Evolutionary conservation across 805 yeast species (phyloP).

Genomic region (Starmerella floricola): DNA sequence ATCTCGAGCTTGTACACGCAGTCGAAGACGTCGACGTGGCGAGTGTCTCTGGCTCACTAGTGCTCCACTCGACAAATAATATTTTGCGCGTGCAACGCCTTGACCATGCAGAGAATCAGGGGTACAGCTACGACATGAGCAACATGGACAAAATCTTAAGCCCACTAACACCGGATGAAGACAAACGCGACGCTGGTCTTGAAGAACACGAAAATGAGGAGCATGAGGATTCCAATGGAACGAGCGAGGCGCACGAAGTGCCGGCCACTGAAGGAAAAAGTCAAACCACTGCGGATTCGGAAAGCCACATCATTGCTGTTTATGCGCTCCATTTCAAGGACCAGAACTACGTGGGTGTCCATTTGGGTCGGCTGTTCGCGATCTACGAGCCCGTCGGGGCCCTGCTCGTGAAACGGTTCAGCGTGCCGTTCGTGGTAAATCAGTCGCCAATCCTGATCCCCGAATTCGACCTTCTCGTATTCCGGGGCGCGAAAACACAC

Average conservation of each 20-base stretch:
- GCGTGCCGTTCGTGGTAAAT: conserved; percentile 16
- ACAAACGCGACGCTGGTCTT: too few species aligned
- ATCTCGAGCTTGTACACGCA: background rate
- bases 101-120: background rate
- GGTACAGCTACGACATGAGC: background rate
- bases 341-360: conserved; percentile 28
- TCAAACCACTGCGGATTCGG: too few species aligned
- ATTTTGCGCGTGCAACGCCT: background rate
- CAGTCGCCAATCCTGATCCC: conserved; percentile 13
- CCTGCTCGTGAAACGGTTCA: conserved; percentile 12
- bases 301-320: background rate
- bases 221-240: too few species aligned
- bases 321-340: conserved; percentile 6
- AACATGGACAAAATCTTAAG: background rate
- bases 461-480: conserved; percentile 5
- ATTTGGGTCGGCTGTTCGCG: conserved; percentile 14
- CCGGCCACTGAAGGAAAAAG: too few species aligned
- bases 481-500: conserved; percentile 12
- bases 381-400: conserved; percentile 14
- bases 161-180: too few species aligned
- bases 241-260: too few species aligned
- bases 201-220: too few species aligned
- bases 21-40: background rate
- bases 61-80: background rate
- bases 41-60: background rate